These are phyloP conservation scores for Diatrype stigma DNA, from an alignment of 2,329 filamentous ascomycete genomes.

Conservation along the genomic window DNA sequence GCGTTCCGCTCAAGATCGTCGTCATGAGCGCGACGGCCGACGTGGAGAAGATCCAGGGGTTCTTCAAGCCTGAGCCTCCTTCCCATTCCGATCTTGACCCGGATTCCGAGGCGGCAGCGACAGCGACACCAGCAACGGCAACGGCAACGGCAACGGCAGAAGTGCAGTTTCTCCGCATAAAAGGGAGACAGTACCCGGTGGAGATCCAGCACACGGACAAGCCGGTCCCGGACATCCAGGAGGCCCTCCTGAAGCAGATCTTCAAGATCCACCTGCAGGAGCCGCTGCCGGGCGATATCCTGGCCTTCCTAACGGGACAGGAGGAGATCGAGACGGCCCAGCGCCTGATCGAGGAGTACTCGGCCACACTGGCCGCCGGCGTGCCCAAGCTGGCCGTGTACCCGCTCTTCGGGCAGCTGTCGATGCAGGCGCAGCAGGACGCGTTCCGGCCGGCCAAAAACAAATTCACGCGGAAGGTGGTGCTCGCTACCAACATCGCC, in stretches of 20 bases:
- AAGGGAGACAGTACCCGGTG: slow-evolving; percentile 85
- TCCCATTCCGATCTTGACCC: slow-evolving; percentile 5
- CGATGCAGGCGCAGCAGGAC: slow-evolving; percentile 78
- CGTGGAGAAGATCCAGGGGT: slow-evolving; percentile 70
- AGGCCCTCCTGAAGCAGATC: slow-evolving; percentile 74
- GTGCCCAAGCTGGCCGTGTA: slow-evolving; percentile 69
- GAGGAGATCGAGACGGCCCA: slow-evolving; percentile 86
- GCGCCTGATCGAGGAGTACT: slow-evolving; percentile 75
- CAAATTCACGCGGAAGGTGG: slow-evolving; percentile 77
- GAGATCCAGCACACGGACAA: slow-evolving; percentile 69
- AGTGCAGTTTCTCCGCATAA: slow-evolving; percentile 58
- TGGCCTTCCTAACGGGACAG: slow-evolving; percentile 89
- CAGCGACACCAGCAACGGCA: too few species aligned
- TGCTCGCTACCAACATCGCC: slow-evolving; percentile 95
- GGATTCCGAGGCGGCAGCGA: slow-evolving; percentile 1
- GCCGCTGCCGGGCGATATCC: slow-evolving; percentile 86
- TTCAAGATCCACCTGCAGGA: slow-evolving; percentile 85
- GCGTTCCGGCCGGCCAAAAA: slow-evolving; percentile 75
- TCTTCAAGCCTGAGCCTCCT: slow-evolving; percentile 51
- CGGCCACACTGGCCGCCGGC: slow-evolving; percentile 65
- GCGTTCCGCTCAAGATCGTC: slow-evolving; percentile 77
- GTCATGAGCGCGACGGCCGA: slow-evolving; percentile 98
- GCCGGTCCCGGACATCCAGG: slow-evolving; percentile 76
- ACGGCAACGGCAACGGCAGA: too few species aligned
- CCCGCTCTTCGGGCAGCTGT: slow-evolving; percentile 85